These are phyloP conservation scores for Pelargonium fulgidum DNA, from an alignment of 441 rosid genomes.

Conservation along the genomic window DNA sequence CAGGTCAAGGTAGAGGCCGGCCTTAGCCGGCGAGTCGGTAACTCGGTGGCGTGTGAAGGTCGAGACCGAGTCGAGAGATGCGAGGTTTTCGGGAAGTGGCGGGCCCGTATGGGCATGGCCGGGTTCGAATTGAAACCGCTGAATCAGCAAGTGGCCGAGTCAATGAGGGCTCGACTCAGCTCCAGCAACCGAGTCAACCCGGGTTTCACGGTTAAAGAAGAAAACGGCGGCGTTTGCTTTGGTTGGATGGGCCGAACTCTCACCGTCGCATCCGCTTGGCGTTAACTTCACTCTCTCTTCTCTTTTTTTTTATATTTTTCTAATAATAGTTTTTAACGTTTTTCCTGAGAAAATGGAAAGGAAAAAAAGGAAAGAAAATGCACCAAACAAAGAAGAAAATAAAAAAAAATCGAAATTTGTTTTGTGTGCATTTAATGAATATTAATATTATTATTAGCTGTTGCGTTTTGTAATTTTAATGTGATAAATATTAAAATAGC, in stretches of 20 bases:
- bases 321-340: conserved; percentile 33
- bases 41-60: conserved; percentile 87
- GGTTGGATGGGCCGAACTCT: conserved; percentile 91
- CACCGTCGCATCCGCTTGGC: conserved; percentile 98
- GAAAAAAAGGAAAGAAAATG: conserved; percentile 18
- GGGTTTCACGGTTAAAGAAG: conserved; percentile 73
- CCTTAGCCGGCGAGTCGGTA: conserved; percentile 52
- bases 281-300: conserved; percentile 37
- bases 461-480: not conserved
- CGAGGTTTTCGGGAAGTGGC: conserved; percentile 97
- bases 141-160: conserved; percentile 51
- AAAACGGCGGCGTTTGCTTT: conserved; percentile 68
- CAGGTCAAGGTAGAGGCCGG: conserved; percentile 56
- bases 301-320: conserved; percentile 18
- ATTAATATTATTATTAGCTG: not conserved
- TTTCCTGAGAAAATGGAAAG: conserved; percentile 34
- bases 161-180: conserved; percentile 43
- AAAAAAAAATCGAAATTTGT: not conserved
- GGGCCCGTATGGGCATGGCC: conserved; percentile 92
- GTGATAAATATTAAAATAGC: not conserved
- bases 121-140: conserved; percentile 61
- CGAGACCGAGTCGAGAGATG: conserved; percentile 79
- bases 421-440: not conserved
- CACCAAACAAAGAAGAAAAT: not conserved
- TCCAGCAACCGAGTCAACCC: conserved; percentile 45